Evolutionary conservation across 352 stramenopile genomes (phyloP).

Genomic region (Stephanocyclus meneghinianus): DNA sequence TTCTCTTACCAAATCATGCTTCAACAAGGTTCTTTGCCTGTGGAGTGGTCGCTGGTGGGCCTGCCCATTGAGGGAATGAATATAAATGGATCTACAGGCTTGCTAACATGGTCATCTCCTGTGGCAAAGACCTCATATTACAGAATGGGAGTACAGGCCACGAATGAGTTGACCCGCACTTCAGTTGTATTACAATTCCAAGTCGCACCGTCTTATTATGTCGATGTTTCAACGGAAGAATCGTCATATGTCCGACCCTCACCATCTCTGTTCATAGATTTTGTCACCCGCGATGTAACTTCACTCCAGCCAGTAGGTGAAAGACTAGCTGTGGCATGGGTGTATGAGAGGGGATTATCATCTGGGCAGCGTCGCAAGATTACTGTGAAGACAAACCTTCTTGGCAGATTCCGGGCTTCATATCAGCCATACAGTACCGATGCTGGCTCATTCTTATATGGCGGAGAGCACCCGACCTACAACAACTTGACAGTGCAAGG

Average conservation of each 20-base stretch:
- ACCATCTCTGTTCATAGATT: constrained; percentile 25
- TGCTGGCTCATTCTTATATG: constrained; percentile 20
- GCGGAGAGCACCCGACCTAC: constrained; percentile 24
- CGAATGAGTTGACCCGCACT: constrained; percentile 27
- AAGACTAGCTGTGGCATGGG: constrained; percentile 29
- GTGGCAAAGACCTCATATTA: not conserved
- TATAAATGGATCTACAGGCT: constrained; percentile 16
- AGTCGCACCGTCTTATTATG: constrained; percentile 28
- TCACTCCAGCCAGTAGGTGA: constrained; percentile 12
- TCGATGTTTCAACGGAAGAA: constrained; percentile 18
- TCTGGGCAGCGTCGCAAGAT: constrained; percentile 18
- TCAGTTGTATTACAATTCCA: constrained; percentile 7
- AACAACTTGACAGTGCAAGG: constrained; percentile 28
- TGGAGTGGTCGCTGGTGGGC: constrained; percentile 26
- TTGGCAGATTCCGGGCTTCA: constrained; percentile 12
- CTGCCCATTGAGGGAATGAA: constrained; percentile 19
- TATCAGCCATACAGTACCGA: constrained; percentile 33
- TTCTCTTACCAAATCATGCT: constrained; percentile 34
- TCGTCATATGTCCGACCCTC: constrained; percentile 15
- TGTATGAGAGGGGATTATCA: constrained; percentile 21
- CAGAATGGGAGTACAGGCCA: constrained; percentile 22
- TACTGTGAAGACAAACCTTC: constrained; percentile 29
- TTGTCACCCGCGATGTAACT: constrained; percentile 14
- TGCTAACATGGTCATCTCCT: constrained; percentile 18
- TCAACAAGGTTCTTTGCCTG: constrained; percentile 22